Conservation (phyloP, 1,284 basidiomycete species). For the Heterobasidion annosum region DNA sequence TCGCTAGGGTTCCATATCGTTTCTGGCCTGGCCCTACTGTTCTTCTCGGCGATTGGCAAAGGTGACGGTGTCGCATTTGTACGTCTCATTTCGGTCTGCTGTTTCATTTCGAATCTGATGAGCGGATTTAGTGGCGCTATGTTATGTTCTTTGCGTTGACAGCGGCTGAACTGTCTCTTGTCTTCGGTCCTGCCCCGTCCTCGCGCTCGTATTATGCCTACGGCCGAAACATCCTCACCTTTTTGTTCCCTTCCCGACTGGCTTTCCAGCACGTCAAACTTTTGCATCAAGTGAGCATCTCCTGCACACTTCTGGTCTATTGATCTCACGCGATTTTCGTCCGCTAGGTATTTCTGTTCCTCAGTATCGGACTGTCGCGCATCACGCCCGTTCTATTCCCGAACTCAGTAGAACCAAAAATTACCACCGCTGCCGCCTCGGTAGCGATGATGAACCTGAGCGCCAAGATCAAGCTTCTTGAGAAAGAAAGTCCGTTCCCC, state of each 20-base stretch:
- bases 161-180: constrained; percentile 51
- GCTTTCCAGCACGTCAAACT: constrained; percentile 67
- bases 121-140: constrained; percentile 61
- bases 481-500: constrained; percentile 29
- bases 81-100: constrained; percentile 22
- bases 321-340: neutral
- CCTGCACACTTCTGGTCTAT: neutral
- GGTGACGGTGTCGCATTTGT: constrained; percentile 60
- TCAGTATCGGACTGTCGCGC: constrained; percentile 60
- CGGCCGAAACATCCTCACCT: constrained; percentile 28
- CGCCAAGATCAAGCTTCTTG: constrained; percentile 29
- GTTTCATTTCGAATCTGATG: neutral
- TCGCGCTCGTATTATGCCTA: constrained; percentile 14
- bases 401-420: constrained; percentile 2
- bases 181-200: constrained; percentile 47
- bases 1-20: constrained; percentile 69
- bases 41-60: constrained; percentile 55
- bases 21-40: constrained; percentile 48
- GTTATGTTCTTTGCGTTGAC: constrained; percentile 53
- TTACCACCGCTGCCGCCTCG: constrained; percentile 3
- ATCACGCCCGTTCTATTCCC: constrained; percentile 60
- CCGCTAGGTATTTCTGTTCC: constrained; percentile 52
- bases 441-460: constrained; percentile 17
- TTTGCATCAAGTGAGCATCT: constrained; percentile 38
- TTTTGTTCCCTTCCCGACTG: constrained; percentile 54